Conservation (phyloP, 2,329 filamentous ascomycete species). For the Penicillium sp. region DNA sequence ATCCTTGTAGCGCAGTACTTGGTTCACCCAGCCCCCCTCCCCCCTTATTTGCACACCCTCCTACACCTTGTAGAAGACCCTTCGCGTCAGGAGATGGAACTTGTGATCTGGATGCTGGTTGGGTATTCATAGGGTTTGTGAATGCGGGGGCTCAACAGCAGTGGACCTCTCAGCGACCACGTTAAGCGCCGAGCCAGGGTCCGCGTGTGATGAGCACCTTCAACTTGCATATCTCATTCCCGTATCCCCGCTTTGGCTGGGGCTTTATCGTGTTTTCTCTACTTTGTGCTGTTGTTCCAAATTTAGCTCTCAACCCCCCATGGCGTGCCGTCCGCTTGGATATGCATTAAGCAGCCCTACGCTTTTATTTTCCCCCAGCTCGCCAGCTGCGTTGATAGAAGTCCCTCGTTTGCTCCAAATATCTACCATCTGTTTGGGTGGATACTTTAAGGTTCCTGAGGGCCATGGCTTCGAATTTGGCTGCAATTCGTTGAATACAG, state of each 20-base stretch:
- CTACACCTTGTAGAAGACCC: conserved; percentile 3
- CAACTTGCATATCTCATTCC: conserved; percentile 25
- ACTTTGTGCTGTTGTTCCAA: conserved; percentile 21
- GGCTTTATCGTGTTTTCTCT: conserved; percentile 18
- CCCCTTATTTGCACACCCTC: neutral
- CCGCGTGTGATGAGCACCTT: conserved; percentile 31
- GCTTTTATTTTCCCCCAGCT: conserved; percentile 12
- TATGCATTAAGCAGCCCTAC: conserved; percentile 19
- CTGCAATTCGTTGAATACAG: conserved; percentile 24
- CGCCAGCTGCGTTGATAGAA: conserved; percentile 27
- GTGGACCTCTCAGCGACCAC: conserved; percentile 19
- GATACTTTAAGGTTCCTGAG: neutral
- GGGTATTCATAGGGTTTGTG: conserved; percentile 5
- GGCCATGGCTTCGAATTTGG: conserved; percentile 29
- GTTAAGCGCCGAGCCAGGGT: conserved; percentile 31
- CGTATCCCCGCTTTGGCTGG: conserved; percentile 13
- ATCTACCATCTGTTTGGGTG: neutral
- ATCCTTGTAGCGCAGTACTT: neutral
- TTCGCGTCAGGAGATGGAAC: conserved; percentile 3
- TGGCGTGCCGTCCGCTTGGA: conserved; percentile 16
- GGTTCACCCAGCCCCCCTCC: neutral
- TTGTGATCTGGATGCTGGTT: conserved; percentile 9
- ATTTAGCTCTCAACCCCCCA: conserved; percentile 19
- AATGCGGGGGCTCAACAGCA: conserved; percentile 12
- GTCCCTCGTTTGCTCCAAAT: neutral